phyloP scores from a whole-genome alignment of 345 rosid genomes.

The Eucalyptus microcorys region DNA sequence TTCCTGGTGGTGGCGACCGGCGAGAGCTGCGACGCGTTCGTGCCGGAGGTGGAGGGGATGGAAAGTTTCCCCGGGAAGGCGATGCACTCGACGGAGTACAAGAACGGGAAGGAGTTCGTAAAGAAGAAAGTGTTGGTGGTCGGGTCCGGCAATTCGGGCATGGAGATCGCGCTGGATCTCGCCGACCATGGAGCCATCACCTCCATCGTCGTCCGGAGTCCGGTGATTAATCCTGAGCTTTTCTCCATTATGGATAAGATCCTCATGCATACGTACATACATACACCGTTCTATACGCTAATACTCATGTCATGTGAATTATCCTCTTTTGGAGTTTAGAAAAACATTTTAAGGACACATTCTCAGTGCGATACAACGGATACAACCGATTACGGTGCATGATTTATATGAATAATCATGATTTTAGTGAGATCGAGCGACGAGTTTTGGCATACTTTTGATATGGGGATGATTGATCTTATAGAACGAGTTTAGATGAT shows the following conservation, averaged over 20 bases:
- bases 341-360: background rate
- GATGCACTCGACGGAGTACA: constrained; percentile 44
- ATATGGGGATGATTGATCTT: background rate
- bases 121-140: constrained; percentile 56
- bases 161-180: constrained; percentile 75
- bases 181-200: constrained; percentile 44
- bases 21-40: constrained; percentile 26
- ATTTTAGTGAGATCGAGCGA: background rate
- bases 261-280: background rate
- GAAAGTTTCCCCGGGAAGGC: constrained; percentile 20
- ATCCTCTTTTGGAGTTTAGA: background rate
- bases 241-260: background rate
- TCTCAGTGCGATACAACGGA: background rate
- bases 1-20: constrained; percentile 63
- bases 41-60: constrained; percentile 38
- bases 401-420: background rate
- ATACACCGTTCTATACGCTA: background rate
- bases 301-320: background rate
- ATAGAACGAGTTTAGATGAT: background rate
- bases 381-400: background rate
- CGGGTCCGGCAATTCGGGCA: constrained; percentile 82
- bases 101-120: constrained; percentile 25
- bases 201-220: constrained; percentile 46
- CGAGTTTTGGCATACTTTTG: background rate
- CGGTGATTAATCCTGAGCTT: constrained; percentile 20